A percentile compares a stretch with the other conserved stretches of the same genome.
These are phyloP conservation scores for Saturnispora gosingensis DNA, from an alignment of 805 yeast genomes.

Conservation along the genomic window DNA sequence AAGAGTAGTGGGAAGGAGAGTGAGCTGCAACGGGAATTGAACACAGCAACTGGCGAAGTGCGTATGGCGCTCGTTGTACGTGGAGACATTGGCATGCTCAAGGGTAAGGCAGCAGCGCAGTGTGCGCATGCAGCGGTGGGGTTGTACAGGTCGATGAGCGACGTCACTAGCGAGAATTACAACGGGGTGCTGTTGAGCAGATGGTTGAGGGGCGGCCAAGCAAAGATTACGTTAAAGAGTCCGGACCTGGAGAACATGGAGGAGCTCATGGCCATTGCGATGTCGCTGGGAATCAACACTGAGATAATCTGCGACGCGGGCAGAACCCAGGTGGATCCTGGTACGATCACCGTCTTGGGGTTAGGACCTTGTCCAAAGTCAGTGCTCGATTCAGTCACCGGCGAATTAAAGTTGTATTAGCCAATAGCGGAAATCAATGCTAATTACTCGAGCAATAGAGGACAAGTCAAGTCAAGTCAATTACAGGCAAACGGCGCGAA, in stretches of 20 bases:
- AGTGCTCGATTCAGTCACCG: slow-evolving; percentile 73
- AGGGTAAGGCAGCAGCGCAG: slow-evolving; percentile 96
- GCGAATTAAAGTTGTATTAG: slow-evolving; percentile 64
- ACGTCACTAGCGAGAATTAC: slow-evolving; percentile 41
- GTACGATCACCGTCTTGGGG: slow-evolving; percentile 93
- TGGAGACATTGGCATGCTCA: slow-evolving; percentile 82
- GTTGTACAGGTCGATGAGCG: slow-evolving; percentile 61
- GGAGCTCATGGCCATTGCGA: slow-evolving; percentile 68
- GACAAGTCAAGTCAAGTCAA: neutral
- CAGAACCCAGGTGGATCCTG: slow-evolving; percentile 92
- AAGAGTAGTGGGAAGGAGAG: neutral
- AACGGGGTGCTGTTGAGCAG: slow-evolving; percentile 56
- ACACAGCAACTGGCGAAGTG: slow-evolving; percentile 68
- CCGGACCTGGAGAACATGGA: slow-evolving; percentile 65
- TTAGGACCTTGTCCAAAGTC: slow-evolving; percentile 91
- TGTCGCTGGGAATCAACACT: slow-evolving; percentile 68
- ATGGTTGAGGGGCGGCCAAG: slow-evolving; percentile 86
- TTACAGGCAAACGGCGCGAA: neutral
- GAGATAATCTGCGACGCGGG: slow-evolving; percentile 93
- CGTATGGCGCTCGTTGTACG: slow-evolving; percentile 84
- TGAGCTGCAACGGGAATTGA: slow-evolving; percentile 38
- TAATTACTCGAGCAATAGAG: neutral
- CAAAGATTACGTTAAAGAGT: slow-evolving; percentile 81
- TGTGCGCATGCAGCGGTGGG: slow-evolving; percentile 97
- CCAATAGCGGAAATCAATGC: neutral